phyloP scores from a whole-genome alignment of 257 asterid genomes.

The Fraxinus quadrangulata region DNA sequence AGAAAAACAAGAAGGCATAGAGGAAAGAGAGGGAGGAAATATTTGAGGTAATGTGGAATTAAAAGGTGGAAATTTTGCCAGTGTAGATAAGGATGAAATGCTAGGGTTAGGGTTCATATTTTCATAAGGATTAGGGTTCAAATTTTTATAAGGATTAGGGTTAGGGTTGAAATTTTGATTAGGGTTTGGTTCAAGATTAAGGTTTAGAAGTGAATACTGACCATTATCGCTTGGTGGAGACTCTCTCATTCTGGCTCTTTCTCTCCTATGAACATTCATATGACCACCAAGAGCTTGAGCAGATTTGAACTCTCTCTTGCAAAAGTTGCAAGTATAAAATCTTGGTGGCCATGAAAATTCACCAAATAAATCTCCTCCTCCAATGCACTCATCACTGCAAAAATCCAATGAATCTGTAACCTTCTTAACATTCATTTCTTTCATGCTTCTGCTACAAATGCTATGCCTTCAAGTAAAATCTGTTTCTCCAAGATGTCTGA shows the following conservation, averaged over 20 bases:
- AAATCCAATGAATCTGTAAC: neutral
- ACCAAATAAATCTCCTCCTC: neutral
- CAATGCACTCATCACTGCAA: neutral
- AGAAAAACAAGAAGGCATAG: constrained; percentile 21
- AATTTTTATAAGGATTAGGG: constrained; percentile 15
- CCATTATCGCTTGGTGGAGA: constrained; percentile 28
- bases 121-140: constrained; percentile 35
- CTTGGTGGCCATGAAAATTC: constrained; percentile 7
- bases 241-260: constrained; percentile 47
- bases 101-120: constrained; percentile 21
- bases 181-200: constrained; percentile 42
- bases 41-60: constrained; percentile 24
- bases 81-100: constrained; percentile 22
- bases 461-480: neutral
- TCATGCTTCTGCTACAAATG: neutral
- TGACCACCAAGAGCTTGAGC: constrained; percentile 24
- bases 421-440: neutral
- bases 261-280: constrained; percentile 35
- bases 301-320: constrained; percentile 43
- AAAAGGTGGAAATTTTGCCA: constrained; percentile 23
- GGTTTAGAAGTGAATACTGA: constrained; percentile 31
- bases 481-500: neutral
- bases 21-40: constrained; percentile 27
- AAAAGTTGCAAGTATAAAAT: constrained; percentile 24
- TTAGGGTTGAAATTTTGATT: constrained; percentile 31